Base-by-base conservation (phyloP, 345 rosid genomes). In the Eucalyptus regnans region DNA sequence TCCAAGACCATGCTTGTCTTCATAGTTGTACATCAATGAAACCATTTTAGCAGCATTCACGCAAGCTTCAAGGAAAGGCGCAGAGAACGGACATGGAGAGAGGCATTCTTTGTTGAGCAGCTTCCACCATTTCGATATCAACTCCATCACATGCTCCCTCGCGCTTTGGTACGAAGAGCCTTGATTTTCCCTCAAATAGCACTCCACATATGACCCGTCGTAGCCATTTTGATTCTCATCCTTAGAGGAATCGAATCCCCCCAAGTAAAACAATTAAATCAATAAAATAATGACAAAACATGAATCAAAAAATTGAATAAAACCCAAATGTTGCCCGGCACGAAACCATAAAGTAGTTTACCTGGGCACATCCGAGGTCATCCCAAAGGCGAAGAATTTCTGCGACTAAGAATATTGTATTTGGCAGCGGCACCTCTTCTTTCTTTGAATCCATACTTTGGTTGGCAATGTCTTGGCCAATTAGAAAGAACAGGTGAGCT, bases 321-420 rank as follows among this genome's bases (percentile, higher is more conserved):
- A 66, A 66, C 79, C 79, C 22, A 5, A 66, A 31, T 31, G 4
- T 8, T 66, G 43, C 80, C 23, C 44, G 13, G 23, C 44, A 17
- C 44, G 44, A 33, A 68, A 9, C 44, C 23, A 3, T 68, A 16
- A 33, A 33, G 12, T 33, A 68, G 2, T 68, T 7, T 88, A 93
- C 96, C 93, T 92, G 83, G 83, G 95, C 94, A 91, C 92, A 93
- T 90, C 96, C 96, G 46, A 93, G 89, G 86, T 94, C 96, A 90
- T 94, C 95, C 94, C 94, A 95, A 94, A 93, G 93, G 27, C 95
- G 93, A 80, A 94, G 94, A 86, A 87, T 94, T n/a, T 92, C 86
- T 23, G 94, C 94, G 1, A 92, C 71, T 66, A 94, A 89, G 5
- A 94, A 91, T 51, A 94, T 80, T 46, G 93, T 90, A 86, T 56